phyloP scores from a whole-genome alignment of 2,329 filamentous ascomycete genomes.

The Venturia carpophila region DNA sequence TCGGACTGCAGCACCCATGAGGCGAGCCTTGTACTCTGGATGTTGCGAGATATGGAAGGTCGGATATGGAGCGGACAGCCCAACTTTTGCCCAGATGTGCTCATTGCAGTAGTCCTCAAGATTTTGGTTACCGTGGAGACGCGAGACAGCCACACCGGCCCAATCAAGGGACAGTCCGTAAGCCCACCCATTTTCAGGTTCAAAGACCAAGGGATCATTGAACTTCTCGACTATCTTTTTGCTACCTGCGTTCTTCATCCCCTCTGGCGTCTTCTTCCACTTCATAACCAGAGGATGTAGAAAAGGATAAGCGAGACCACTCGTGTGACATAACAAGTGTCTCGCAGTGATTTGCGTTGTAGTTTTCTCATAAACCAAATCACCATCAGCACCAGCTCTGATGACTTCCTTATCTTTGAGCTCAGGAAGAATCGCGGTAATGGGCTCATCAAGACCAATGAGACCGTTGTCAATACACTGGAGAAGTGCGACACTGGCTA shows the following conservation, averaged over 20 bases:
- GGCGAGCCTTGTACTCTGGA: constrained; percentile 21
- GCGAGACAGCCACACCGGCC: constrained; percentile 40
- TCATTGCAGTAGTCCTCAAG: constrained; percentile 17
- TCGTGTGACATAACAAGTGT: constrained; percentile 44
- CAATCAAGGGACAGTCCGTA: constrained; percentile 45
- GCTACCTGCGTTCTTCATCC: constrained; percentile 24
- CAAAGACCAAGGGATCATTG: constrained; percentile 27
- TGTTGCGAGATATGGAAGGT: constrained; percentile 24
- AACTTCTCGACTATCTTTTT: constrained; percentile 34
- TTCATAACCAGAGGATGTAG: constrained; percentile 33
- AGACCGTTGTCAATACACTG: constrained; percentile 19
- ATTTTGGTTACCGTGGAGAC: constrained; percentile 29
- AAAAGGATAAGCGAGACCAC: constrained; percentile 40
- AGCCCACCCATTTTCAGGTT: constrained; percentile 43
- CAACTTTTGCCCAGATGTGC: constrained; percentile 18
- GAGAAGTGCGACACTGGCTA: constrained; percentile 18
- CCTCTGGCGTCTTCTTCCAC: constrained; percentile 28
- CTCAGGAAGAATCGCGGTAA: constrained; percentile 15
- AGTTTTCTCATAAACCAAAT: neutral
- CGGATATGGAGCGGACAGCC: constrained; percentile 21
- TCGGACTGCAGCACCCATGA: constrained; percentile 22
- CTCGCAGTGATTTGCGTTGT: constrained; percentile 20
- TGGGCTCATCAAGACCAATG: constrained; percentile 22
- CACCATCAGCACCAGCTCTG: neutral
- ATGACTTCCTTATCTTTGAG: constrained; percentile 20